Evolutionary conservation across 2,329 filamentous ascomycete genomes (phyloP), one percentile per base, ranked within the genome.

Genomic region (Alternaria sp.): DNA sequence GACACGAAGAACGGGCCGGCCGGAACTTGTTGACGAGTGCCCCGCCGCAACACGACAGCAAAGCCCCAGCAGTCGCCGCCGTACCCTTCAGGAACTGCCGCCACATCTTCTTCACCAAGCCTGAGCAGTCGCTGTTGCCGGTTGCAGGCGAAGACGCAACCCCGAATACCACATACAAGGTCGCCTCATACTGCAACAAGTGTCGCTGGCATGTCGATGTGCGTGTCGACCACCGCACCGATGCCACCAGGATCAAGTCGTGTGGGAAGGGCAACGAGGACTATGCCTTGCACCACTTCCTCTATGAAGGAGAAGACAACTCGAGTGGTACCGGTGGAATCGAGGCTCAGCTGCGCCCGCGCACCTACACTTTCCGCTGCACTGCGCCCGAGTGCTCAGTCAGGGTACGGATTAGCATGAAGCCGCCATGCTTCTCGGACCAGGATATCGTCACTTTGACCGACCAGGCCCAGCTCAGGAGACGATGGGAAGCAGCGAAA

Each of bases 121-220:
- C 79, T 20, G 80, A 82, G 49, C 88, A 90, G 75, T 87, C 85
- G 58, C 76, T 81, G 30, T 73, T 85, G 25, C 83, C 85, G 6
- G 74, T 76, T 11, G 75, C 81, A 11, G 83, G 85, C 60, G 74
- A 79, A 28, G 72, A 77, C 30, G 75, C 80, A 37, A 75, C 79
- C 62, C 67, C 68, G 30, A 63, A 75, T 7, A 83, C 84, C 3
- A 74, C 82, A 50, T 88, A 87, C 74, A 87, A 84, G 68, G 82
- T 90, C 26, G 86, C 89, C 15, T 84, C 88, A 4, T 84, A 88
- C 67, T 92, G 90, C 77, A 79, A 83, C 60, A 83, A 82, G 63
- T 92, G 90, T 74, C 86, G 87, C 55, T 84, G 84, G 71, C 89
- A 92, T 77, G 80, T 91, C 46, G 84, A 88, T 67, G 74, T 92